Base-by-base conservation (phyloP, 257 asterid species). In the Fraxinus excelsior region DNA sequence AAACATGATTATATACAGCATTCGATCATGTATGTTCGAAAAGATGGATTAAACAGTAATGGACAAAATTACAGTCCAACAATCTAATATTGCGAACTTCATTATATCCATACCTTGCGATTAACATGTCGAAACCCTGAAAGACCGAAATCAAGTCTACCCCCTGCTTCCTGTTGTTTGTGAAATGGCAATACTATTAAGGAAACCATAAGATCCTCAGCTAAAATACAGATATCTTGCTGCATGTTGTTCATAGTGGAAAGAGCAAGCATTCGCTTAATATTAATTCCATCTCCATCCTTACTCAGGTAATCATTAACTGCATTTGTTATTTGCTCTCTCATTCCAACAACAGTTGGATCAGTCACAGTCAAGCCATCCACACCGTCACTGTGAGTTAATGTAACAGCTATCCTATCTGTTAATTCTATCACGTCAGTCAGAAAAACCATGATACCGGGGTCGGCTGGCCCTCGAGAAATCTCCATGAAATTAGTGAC, bases 341-440 rank as follows among this genome's bases (percentile, higher is more conserved):
- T 93, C 96, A 87, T 87, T 25, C 80, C 91, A 76, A 86, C 86
- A 3, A 91, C 86, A 0, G 76, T 56, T 1, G 94, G 92, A 73
- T 93, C 98, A 7, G 96, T 88, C 53, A 93, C 96, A 0, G 86
- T 86, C 67, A 90, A 85, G 9, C 83, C 77, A n/a, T 85, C 91
- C 28, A 56, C 73, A 0, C 91, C 92, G 19, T 84, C 85, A 23
- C 75, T 74, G 56, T 86, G 96, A 0, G 86, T 78, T 68, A 94
- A 46, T 3, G 98, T 84, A 74, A 94, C 97, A 0, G 97, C 98
- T 13, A 95, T 87, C 28, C 75, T 79, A 37, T 95, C 98, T 0
- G 96, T 91, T 31, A 93, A 81, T 71, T 93, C 99, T 0, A 95
- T 79, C 97, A 93, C 91, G 80, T 95, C 99, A 0, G 98, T 85